A percentile compares a stretch with the other conserved stretches of the same genome.
Conservation (phyloP, 2,329 filamentous ascomycete genomes). For the Aspergillus arachidicola region DNA sequence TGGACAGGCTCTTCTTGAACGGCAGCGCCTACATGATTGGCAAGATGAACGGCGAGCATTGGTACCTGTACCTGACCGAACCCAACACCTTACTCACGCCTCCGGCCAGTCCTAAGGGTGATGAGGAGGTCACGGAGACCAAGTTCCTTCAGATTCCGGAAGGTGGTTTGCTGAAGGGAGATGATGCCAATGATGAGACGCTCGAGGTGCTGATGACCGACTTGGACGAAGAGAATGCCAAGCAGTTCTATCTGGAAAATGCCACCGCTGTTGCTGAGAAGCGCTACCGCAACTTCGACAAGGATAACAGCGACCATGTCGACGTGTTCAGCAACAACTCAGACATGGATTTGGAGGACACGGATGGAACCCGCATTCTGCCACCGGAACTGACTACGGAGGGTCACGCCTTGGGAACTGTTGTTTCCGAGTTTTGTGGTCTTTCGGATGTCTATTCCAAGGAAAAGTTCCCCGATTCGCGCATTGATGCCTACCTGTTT, state of each 20-base stretch:
- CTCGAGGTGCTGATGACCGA: constrained; percentile 71
- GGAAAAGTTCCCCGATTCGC: constrained; percentile 84
- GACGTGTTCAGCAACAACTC: constrained; percentile 82
- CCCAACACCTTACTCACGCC: constrained; percentile 79
- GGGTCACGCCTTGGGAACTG: constrained; percentile 87
- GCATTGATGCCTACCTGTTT: constrained; percentile 95
- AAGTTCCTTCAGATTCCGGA: constrained; percentile 60
- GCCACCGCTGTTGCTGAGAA: constrained; percentile 89
- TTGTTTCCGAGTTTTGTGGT: constrained; percentile 88
- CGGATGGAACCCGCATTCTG: constrained; percentile 54
- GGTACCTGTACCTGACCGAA: constrained; percentile 96
- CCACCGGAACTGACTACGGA: constrained; percentile 83
- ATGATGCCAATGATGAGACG: constrained; percentile 50
- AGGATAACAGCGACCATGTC: constrained; percentile 57
- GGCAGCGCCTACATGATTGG: constrained; percentile 99
- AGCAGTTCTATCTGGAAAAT: constrained; percentile 72
- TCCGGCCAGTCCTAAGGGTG: constrained; percentile 69
- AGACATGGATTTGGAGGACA: constrained; percentile 61
- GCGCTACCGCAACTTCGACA: constrained; percentile 72
- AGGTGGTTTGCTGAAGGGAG: constrained; percentile 20
- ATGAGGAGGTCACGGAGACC: constrained; percentile 56
- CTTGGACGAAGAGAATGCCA: constrained; percentile 65
- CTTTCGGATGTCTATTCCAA: constrained; percentile 86
- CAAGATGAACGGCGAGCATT: constrained; percentile 99
- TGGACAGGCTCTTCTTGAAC: constrained; percentile 87